Evolutionary conservation across 116 monocot species (phyloP).

Genomic region (Dioscorea cayenensis): DNA sequence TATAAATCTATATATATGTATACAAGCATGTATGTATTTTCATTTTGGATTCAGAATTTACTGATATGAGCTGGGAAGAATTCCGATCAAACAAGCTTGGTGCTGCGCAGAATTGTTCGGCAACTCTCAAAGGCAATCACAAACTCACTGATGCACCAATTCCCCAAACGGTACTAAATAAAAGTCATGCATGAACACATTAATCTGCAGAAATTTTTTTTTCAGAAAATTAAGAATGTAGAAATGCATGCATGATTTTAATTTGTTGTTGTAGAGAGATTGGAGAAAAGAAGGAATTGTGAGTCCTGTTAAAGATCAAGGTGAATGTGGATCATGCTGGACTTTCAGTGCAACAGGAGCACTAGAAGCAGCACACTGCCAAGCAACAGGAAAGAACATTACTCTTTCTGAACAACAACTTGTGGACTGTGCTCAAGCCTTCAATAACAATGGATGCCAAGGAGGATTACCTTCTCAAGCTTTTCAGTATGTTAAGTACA

Average conservation of each 20-base stretch:
- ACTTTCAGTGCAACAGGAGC: slow-evolving; percentile 94
- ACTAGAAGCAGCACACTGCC: slow-evolving; percentile 85
- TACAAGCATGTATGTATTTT: no score
- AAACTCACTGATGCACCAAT: slow-evolving; percentile 43
- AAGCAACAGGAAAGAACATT: slow-evolving; percentile 60
- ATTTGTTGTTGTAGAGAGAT: slow-evolving; percentile 58
- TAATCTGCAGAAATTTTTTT: no score
- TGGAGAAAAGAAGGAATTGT: slow-evolving; percentile 89
- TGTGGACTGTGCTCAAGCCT: slow-evolving; percentile 72
- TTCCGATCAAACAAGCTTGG: slow-evolving; percentile 60
- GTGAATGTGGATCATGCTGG: slow-evolving; percentile 93
- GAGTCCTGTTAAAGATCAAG: slow-evolving; percentile 87
- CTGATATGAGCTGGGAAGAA: slow-evolving; percentile 97
- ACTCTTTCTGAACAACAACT: slow-evolving; percentile 93
- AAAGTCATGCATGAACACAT: no score
- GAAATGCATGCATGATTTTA: not conserved
- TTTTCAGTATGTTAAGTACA: slow-evolving; percentile 84
- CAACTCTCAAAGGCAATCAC: slow-evolving; percentile 76
- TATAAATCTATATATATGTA: no score
- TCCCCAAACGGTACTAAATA: slow-evolving; percentile 53
- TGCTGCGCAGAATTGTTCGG: slow-evolving; percentile 93
- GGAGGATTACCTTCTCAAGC: slow-evolving; percentile 95
- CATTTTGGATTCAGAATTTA: slow-evolving; percentile 36
- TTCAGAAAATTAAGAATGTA: no score
- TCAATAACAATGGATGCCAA: slow-evolving; percentile 90